These are phyloP conservation scores for Chalara sp. DNA, from an alignment of 2,329 filamentous ascomycete genomes.

Conservation along the genomic window DNA sequence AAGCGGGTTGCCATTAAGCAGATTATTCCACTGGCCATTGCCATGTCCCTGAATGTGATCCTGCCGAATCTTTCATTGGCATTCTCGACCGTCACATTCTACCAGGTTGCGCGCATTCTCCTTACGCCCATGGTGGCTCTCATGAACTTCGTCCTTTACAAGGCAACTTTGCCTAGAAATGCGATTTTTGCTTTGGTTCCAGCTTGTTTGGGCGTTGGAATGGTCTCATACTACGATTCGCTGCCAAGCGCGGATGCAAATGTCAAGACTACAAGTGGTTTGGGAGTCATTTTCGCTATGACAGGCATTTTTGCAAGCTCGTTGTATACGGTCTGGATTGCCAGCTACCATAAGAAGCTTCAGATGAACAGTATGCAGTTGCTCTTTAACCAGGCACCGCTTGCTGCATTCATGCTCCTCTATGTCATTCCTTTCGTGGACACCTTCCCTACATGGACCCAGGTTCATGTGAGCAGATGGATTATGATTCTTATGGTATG, in stretches of 20 bases:
- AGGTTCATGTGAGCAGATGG: slow-evolving; percentile 46
- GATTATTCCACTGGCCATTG: slow-evolving; percentile 56
- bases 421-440: slow-evolving; percentile 62
- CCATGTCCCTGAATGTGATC: slow-evolving; percentile 65
- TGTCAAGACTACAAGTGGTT: slow-evolving; percentile 46
- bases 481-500: slow-evolving; percentile 52
- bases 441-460: slow-evolving; percentile 49
- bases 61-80: slow-evolving; percentile 62
- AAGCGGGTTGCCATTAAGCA: slow-evolving; percentile 46
- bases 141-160: slow-evolving; percentile 58
- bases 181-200: slow-evolving; percentile 48
- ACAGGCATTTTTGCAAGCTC: slow-evolving; percentile 57
- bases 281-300: slow-evolving; percentile 60
- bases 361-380: slow-evolving; percentile 64
- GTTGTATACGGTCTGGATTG: slow-evolving; percentile 64
- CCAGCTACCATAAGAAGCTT: slow-evolving; percentile 57
- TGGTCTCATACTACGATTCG: slow-evolving; percentile 65
- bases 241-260: slow-evolving; percentile 38
- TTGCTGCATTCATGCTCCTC: slow-evolving; percentile 54
- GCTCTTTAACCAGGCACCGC: slow-evolving; percentile 60
- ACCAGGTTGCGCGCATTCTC: slow-evolving; percentile 62
- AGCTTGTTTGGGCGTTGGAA: slow-evolving; percentile 56
- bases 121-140: slow-evolving; percentile 58
- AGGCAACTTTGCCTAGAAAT: slow-evolving; percentile 44
- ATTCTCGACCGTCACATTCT: slow-evolving; percentile 62